Conservation (phyloP, 257 asterid species). For the Mentha longifolia region DNA sequence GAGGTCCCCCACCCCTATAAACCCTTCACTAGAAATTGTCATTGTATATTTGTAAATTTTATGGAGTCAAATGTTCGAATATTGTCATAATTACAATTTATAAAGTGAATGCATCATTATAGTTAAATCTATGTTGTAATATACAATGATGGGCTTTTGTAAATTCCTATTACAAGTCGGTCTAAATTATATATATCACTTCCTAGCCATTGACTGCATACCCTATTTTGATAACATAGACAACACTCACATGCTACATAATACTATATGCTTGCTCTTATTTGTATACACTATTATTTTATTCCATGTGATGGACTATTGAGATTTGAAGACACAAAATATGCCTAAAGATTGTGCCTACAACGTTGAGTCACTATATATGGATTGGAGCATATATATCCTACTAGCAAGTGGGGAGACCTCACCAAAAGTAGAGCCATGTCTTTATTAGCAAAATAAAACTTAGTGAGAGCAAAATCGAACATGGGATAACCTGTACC, state of each 20-base stretch:
- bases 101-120: constrained; percentile 16
- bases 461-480: constrained; percentile 3
- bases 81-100: neutral
- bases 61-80: neutral
- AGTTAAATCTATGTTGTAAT: constrained; percentile 11
- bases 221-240: constrained; percentile 1
- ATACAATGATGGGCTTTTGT: neutral
- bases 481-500: too few relatives aligned
- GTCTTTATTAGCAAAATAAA: constrained; percentile 58
- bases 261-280: constrained; percentile 21
- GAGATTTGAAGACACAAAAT: constrained; percentile 21
- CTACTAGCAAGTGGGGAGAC: constrained; percentile 32
- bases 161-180: neutral
- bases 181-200: too few relatives aligned
- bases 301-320: constrained; percentile 16
- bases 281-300: neutral
- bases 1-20: neutral
- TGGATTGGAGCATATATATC: neutral
- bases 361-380: neutral
- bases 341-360: constrained; percentile 21
- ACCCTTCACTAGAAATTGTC: constrained; percentile 1
- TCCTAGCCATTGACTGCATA: neutral
- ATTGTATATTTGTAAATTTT: neutral
- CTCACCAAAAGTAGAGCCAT: constrained; percentile 55
- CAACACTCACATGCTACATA: constrained; percentile 29